Base-by-base conservation (phyloP, 768 basidiomycete genomes). In the Boletus pseudo-olivaceus region DNA sequence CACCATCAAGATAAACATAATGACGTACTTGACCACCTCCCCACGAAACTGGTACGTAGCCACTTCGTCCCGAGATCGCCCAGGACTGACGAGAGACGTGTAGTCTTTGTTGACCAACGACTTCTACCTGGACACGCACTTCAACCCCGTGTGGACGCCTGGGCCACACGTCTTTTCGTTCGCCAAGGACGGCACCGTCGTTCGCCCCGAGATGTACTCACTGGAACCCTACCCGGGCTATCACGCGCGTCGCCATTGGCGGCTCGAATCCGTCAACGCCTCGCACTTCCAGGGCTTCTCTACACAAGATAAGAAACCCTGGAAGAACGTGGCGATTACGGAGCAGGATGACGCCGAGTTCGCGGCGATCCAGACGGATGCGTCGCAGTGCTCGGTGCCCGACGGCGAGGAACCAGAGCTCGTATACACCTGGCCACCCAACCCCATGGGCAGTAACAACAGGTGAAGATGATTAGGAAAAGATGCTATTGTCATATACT, bases 111-210 rank as follows among this genome's bases (percentile, higher is more conserved):
- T 10, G 15, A 39, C 54, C 34, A 26, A 17, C 0, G 67, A 85
- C 82, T 66, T 84, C 77, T 60, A 81, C 76, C 30, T 74, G 67
- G 57, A 82, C 77, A 33, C 75, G 68, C 53, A 80, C 78, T 45
- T 75, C 70, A 48, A 75, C 57, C 34, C 61, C 59, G 27, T 74
- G 66, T 27, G 81, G 77, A 63, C 19, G 45, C 29, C 55, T 0
- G 51, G 59, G 3, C 56, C 58, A 14, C 11, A 57, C 17, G 58
- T 60, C 33, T 60, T 61, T 38, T 52, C 51, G 3, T 62, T 59
- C 23, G 30, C 46, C 37, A 2, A 54, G 20, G 33, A 52, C 7
- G 56, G 51, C 3, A 63, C 57, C 34, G 42, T 58, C 43, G 42
- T 56, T 23, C 47, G 20, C 33, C 58, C 53, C 2, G 34, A 50